A percentile compares a stretch with the other conserved stretches of the same genome.
Conservation (phyloP, 805 yeast genomes). For the Lipomyces kockii region DNA sequence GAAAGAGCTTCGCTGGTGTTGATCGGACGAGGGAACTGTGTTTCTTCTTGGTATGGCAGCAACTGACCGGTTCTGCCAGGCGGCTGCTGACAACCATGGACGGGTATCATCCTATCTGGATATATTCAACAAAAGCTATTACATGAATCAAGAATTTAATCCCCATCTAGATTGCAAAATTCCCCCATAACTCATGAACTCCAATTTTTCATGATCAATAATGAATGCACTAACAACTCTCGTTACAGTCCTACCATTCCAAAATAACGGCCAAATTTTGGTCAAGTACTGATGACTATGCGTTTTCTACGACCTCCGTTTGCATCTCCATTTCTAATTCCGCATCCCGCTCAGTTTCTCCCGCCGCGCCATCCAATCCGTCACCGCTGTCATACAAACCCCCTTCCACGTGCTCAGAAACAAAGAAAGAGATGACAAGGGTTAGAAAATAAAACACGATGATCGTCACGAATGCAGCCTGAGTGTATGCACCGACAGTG, state of each 20-base stretch:
- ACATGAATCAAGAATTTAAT: background rate
- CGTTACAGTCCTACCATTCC: background rate
- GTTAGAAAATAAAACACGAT: background rate
- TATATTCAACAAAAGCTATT: background rate
- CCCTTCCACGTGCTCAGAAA: constrained; percentile 26
- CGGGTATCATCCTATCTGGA: no score
- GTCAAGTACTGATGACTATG: background rate
- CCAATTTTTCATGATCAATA: background rate
- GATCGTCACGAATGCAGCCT: constrained; percentile 22
- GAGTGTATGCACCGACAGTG: constrained; percentile 33
- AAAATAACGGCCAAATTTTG: background rate
- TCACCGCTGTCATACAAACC: constrained; percentile 31
- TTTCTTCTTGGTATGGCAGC: no score
- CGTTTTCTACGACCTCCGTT: background rate
- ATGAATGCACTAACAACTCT: background rate
- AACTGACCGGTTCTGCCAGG: no score
- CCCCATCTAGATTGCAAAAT: background rate
- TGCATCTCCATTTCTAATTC: background rate
- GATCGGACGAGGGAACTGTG: no score
- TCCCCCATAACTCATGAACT: background rate
- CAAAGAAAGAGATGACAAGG: constrained; percentile 17
- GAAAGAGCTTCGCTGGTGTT: no score
- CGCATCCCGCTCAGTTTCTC: background rate
- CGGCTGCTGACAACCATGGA: no score
- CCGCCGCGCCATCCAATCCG: constrained; percentile 9